phyloP scores from a whole-genome alignment of 805 yeast species.

The Saccharomycopsis olivae region DNA sequence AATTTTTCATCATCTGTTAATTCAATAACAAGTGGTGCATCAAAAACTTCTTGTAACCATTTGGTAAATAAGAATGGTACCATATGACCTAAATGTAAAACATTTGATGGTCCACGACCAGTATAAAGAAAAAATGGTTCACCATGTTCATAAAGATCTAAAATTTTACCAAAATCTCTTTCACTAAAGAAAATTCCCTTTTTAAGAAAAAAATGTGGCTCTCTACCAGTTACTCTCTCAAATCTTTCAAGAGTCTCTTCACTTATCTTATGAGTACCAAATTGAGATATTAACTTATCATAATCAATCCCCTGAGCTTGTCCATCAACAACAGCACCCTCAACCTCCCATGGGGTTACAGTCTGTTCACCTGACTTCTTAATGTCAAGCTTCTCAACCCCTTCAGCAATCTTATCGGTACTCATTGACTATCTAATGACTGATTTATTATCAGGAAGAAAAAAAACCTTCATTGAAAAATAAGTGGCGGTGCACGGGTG shows the following conservation, averaged over 20 bases:
- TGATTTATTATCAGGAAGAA: no score
- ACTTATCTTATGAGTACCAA: constrained; percentile 72
- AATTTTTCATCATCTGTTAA: constrained; percentile 96
- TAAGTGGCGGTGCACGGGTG: no score
- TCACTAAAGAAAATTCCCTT: constrained; percentile 91
- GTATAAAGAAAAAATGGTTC: constrained; percentile 93
- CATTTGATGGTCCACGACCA: constrained; percentile 95
- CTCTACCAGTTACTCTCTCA: constrained; percentile 71
- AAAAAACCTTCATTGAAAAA: no score
- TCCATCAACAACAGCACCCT: constrained; percentile 96
- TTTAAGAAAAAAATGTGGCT: constrained; percentile 82
- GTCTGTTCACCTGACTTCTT: constrained; percentile 34
- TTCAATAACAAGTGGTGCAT: constrained; percentile 89
- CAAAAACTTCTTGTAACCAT: constrained; percentile 97
- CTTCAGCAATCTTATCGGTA: neutral
- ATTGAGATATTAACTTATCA: constrained; percentile 73
- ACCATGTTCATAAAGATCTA: constrained; percentile 87
- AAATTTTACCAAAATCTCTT: constrained; percentile 67
- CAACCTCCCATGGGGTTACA: constrained; percentile 98
- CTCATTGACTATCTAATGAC: no score
- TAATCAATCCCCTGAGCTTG: constrained; percentile 85
- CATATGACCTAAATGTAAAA: constrained; percentile 96
- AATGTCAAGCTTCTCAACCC: constrained; percentile 3
- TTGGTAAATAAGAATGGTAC: constrained; percentile 91
- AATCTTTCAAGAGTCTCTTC: constrained; percentile 68